These are phyloP conservation scores for Mallotus japonicus DNA, from an alignment of 441 rosid genomes.

Conservation along the genomic window DNA sequence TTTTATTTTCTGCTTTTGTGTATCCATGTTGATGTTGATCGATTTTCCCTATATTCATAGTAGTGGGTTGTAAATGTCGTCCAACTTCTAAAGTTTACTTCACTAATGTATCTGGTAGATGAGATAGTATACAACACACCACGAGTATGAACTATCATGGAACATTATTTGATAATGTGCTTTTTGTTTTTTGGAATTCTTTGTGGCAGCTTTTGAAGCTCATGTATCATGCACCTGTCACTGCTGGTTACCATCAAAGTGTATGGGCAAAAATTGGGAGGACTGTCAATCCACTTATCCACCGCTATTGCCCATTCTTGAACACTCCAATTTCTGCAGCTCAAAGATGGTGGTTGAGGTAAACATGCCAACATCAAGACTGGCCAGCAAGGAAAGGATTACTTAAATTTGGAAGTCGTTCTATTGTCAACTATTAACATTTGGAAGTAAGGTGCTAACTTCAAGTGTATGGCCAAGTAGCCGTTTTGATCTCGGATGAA, in stretches of 20 bases:
- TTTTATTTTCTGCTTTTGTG: not conserved
- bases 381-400: not conserved
- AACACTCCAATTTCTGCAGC: conserved; percentile 57
- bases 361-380: conserved; percentile 12
- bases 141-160: not conserved
- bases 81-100: not conserved
- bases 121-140: not conserved
- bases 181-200: not conserved
- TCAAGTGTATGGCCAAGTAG: conserved; percentile 4
- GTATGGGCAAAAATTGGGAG: conserved; percentile 84
- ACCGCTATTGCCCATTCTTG: conserved; percentile 77
- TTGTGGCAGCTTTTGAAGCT: conserved; percentile 78
- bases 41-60: too few relatives aligned
- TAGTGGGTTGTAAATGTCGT: not conserved
- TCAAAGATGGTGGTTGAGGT: conserved; percentile 96
- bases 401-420: not conserved
- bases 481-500: conserved; percentile 2
- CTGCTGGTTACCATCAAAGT: conserved; percentile 82
- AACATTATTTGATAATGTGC: not conserved
- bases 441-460: conserved; percentile 5
- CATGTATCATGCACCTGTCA: conserved; percentile 93
- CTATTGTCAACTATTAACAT: conserved; percentile 1
- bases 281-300: conserved; percentile 54
- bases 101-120: not conserved
- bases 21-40: not conserved